A percentile compares a stretch with the other conserved stretches of the same genome.
Evolutionary conservation across 192 early-diverging fungal species (phyloP).

Genomic region (Podila minutissima): DNA sequence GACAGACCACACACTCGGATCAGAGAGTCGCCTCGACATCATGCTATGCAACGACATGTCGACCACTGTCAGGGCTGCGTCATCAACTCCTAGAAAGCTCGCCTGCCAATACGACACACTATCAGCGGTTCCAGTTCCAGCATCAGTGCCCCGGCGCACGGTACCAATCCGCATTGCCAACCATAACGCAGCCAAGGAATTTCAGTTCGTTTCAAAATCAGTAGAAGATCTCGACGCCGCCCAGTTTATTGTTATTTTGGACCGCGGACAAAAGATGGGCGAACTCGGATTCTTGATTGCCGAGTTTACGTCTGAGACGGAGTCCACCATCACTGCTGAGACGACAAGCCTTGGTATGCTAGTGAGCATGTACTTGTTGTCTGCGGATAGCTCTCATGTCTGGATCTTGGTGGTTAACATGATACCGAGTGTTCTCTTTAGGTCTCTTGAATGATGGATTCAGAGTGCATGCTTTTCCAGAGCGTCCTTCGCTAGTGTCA

Average conservation of each 20-base stretch:
- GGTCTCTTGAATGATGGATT: slow-evolving; percentile 51
- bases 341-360: slow-evolving; percentile 55
- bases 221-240: slow-evolving; percentile 8
- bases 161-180: slow-evolving; percentile 20
- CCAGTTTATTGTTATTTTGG: slow-evolving; percentile 35
- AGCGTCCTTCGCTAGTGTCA: slow-evolving; percentile 52
- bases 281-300: slow-evolving; percentile 61
- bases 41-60: slow-evolving; percentile 56
- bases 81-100: slow-evolving; percentile 13
- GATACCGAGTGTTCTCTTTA: background rate
- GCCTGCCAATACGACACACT: slow-evolving; percentile 19
- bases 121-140: slow-evolving; percentile 26
- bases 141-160: slow-evolving; percentile 7
- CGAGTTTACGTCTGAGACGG: slow-evolving; percentile 52
- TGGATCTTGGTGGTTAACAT: background rate
- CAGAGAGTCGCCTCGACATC: slow-evolving; percentile 47
- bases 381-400: background rate
- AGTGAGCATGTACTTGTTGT: background rate
- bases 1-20: slow-evolving; percentile 52
- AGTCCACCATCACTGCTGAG: slow-evolving; percentile 27
- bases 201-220: slow-evolving; percentile 21
- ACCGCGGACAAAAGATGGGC: slow-evolving; percentile 32
- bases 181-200: slow-evolving; percentile 11
- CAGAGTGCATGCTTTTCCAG: slow-evolving; percentile 49
- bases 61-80: background rate